These are phyloP conservation scores for Emergomyces africanus DNA, from an alignment of 2,329 filamentous ascomycete species.

Conservation along the genomic window DNA sequence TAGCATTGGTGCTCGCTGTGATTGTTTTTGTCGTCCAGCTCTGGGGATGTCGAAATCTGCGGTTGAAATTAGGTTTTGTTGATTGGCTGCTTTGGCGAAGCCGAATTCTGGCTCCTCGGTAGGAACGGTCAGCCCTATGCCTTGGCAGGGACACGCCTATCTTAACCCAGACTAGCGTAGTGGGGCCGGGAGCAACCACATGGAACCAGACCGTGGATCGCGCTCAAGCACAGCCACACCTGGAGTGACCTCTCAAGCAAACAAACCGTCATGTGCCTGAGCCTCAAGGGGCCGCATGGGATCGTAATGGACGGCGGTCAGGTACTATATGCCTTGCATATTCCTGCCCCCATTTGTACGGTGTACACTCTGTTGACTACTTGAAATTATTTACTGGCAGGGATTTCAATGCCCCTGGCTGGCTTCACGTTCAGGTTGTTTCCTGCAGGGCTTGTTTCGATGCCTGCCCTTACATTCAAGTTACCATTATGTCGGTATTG, in stretches of 20 bases:
- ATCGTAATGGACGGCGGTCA: neutral
- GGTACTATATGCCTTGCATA: neutral
- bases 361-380: neutral
- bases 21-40: neutral
- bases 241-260: too few species aligned
- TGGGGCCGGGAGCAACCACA: neutral
- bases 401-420: neutral
- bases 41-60: neutral
- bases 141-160: neutral
- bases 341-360: neutral
- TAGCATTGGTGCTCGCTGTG: neutral
- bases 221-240: neutral
- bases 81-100: conserved; percentile 1
- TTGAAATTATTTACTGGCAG: neutral
- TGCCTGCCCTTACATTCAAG: too few species aligned
- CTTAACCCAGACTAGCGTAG: neutral
- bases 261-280: neutral
- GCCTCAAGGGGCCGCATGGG: neutral
- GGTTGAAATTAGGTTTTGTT: neutral
- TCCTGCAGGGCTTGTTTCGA: too few species aligned
- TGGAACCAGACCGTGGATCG: neutral
- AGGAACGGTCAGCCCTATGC: neutral
- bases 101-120: neutral
- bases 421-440: too few species aligned
- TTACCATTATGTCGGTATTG: too few species aligned